These are phyloP conservation scores for Gossypium gossypioides DNA, from an alignment of 441 rosid genomes.

Conservation along the genomic window DNA sequence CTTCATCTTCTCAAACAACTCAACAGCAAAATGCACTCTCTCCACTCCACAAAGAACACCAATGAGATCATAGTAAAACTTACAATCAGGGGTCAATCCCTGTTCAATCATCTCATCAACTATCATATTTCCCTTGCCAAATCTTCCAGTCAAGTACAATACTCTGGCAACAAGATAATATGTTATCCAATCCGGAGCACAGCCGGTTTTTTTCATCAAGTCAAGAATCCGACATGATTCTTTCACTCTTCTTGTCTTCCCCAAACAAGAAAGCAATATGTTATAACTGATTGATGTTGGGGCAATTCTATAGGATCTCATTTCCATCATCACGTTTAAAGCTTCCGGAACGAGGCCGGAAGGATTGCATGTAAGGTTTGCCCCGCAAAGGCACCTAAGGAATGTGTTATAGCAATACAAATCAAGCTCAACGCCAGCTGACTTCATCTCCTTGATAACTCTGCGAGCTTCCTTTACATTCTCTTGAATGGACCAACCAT, in stretches of 20 bases:
- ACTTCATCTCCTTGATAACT: conserved; percentile 66
- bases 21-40: conserved; percentile 58
- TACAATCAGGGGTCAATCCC: conserved; percentile 46
- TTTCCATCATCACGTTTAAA: conserved; percentile 76
- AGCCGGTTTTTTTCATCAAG: conserved; percentile 49
- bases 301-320: conserved; percentile 44
- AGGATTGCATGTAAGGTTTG: conserved; percentile 48
- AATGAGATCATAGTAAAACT: conserved; percentile 62
- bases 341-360: conserved; percentile 80
- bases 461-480: conserved; percentile 61
- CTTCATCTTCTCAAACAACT: conserved; percentile 66
- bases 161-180: conserved; percentile 70
- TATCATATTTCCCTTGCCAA: conserved; percentile 58
- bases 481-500: conserved; percentile 59
- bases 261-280: conserved; percentile 61
- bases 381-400: conserved; percentile 56
- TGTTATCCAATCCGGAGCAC: conserved; percentile 58
- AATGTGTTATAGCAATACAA: conserved; percentile 61
- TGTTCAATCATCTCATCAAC: conserved; percentile 62
- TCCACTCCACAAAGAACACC: conserved; percentile 73
- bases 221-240: conserved; percentile 61
- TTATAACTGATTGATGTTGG: conserved; percentile 65
- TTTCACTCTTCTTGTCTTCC: conserved; percentile 63
- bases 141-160: conserved; percentile 65
- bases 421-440: conserved; percentile 41